Evolutionary conservation across 169 alveolate genomes (phyloP).

Genomic region (Plasmodium reichenowi): DNA sequence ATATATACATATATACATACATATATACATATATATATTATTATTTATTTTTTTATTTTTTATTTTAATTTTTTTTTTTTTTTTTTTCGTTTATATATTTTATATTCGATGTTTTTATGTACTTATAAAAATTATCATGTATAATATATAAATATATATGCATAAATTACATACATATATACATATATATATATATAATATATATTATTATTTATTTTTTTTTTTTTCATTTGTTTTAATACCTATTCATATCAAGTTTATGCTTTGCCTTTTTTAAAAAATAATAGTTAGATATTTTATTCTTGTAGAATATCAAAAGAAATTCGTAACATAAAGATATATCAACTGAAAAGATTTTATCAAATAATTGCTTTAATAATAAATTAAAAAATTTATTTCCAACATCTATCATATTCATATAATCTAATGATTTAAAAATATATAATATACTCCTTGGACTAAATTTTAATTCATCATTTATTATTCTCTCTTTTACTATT

Average conservation of each 20-base stretch:
- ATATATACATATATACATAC: neutral
- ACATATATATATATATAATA: neutral
- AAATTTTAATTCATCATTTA: constrained; percentile 21
- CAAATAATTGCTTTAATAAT: constrained; percentile 38
- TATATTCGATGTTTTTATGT: too few species aligned
- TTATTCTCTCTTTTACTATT: constrained; percentile 27
- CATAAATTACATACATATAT: neutral
- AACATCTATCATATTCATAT: constrained; percentile 20
- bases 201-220: neutral
- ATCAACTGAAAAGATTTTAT: constrained; percentile 28
- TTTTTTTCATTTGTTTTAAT: neutral
- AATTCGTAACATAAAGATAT: constrained; percentile 21
- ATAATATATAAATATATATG: too few species aligned
- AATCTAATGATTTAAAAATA: constrained; percentile 44
- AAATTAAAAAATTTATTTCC: constrained; percentile 17
- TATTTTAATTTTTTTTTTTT: neutral
- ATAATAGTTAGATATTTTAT: constrained; percentile 48
- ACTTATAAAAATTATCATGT: too few species aligned
- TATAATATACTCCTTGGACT: constrained; percentile 38
- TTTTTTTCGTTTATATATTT: too few species aligned
- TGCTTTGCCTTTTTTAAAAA: constrained; percentile 50
- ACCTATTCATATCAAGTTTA: constrained; percentile 60
- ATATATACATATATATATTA: neutral
- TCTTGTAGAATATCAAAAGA: constrained; percentile 37
- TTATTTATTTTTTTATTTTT: neutral